These are phyloP conservation scores for Rosellinia necatrix DNA, from an alignment of 2,329 filamentous ascomycete species.

Conservation along the genomic window DNA sequence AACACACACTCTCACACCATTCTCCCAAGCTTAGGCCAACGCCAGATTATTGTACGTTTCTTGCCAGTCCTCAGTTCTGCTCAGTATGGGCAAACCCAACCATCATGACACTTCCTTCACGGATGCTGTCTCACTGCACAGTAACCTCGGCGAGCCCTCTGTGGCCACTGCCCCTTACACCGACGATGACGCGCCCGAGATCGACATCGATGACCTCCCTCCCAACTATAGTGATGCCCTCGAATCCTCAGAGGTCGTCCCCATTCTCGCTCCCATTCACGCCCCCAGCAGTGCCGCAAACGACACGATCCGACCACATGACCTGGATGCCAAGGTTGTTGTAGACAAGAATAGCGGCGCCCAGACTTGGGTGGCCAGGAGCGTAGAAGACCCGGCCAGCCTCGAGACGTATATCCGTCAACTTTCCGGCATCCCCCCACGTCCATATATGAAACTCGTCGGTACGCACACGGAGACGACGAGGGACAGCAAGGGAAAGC, in stretches of 20 bases:
- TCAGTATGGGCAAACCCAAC: conserved; percentile 37
- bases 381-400: conserved; percentile 50
- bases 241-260: conserved; percentile 26
- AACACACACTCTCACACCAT: too few species aligned
- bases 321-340: conserved; percentile 24
- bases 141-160: conserved; percentile 34
- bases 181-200: conserved; percentile 36
- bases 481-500: conserved; percentile 49
- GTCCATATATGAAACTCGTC: conserved; percentile 56
- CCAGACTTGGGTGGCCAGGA: conserved; percentile 50
- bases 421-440: conserved; percentile 55
- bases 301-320: conserved; percentile 14
- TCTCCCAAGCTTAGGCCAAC: neutral
- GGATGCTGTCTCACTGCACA: conserved; percentile 38
- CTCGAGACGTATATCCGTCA: conserved; percentile 51
- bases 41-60: too few species aligned
- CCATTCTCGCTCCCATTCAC: conserved; percentile 33
- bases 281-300: conserved; percentile 9
- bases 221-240: conserved; percentile 38
- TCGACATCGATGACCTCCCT: conserved; percentile 37
- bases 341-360: conserved; percentile 42
- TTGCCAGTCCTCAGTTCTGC: neutral
- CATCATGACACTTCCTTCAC: conserved; percentile 14
- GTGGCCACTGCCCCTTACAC: conserved; percentile 16
- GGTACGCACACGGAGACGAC: conserved; percentile 57